phyloP scores from a whole-genome alignment of 305 asterid genomes.

The Vinca major region DNA sequence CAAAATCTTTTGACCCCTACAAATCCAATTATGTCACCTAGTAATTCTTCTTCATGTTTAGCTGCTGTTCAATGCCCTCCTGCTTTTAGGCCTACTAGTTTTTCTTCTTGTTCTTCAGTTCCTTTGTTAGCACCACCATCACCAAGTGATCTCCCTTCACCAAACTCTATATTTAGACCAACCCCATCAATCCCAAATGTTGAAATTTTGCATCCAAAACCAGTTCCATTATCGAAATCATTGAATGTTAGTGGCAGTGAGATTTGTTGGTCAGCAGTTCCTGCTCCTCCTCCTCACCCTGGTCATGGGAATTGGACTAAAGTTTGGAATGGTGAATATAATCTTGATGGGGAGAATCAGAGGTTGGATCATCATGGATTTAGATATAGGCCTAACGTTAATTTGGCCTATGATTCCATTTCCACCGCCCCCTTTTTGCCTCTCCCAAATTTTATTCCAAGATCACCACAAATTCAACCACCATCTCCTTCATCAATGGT shows the following conservation, averaged over 20 bases:
- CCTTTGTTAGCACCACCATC: slow-evolving; percentile 21
- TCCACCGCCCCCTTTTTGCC: slow-evolving; percentile 20
- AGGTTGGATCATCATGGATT: slow-evolving; percentile 33
- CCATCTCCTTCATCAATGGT: slow-evolving; percentile 46
- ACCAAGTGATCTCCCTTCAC: slow-evolving; percentile 27
- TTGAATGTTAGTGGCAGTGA: slow-evolving; percentile 23
- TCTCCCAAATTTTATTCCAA: slow-evolving; percentile 29
- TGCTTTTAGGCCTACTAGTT: slow-evolving; percentile 26
- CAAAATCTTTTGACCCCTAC: slow-evolving; percentile 22
- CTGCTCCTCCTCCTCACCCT: slow-evolving; percentile 6
- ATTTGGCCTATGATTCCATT: slow-evolving; percentile 19
- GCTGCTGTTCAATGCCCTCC: slow-evolving; percentile 21
- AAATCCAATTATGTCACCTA: slow-evolving; percentile 23
- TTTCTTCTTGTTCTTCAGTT: slow-evolving; percentile 20
- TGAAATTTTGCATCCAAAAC: slow-evolving; percentile 27
- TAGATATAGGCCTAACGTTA: slow-evolving; percentile 21
- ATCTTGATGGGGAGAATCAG: slow-evolving; percentile 26
- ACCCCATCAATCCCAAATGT: slow-evolving; percentile 28
- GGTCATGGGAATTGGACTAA: slow-evolving; percentile 33
- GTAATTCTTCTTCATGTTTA: slow-evolving; percentile 22
- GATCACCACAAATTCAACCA: slow-evolving; percentile 44
- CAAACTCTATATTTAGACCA: slow-evolving; percentile 30
- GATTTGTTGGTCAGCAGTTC: slow-evolving; percentile 19
- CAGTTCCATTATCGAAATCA: slow-evolving; percentile 26
- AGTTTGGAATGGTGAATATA: slow-evolving; percentile 35